A percentile compares a stretch with the other conserved stretches of the same genome.
Conservation (phyloP, 768 basidiomycete genomes). For the Glaciozyma antarctica region DNA sequence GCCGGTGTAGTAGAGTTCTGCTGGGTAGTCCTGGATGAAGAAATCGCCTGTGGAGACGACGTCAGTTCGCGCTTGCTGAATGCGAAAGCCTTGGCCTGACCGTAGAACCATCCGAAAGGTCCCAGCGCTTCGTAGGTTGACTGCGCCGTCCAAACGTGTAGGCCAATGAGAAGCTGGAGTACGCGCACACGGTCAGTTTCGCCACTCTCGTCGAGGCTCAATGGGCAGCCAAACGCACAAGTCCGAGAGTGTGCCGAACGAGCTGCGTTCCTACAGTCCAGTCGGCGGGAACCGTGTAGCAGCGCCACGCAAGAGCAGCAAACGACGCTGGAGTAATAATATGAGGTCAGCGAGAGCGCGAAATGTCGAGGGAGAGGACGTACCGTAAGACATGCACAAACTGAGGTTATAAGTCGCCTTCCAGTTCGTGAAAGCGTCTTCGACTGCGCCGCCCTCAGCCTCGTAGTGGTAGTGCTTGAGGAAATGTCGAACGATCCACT, state of each 20-base stretch:
- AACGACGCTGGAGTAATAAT: conserved; percentile 57
- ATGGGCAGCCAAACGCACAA: conserved; percentile 54
- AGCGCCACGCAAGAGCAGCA: conserved; percentile 75
- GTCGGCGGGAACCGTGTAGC: conserved; percentile 66
- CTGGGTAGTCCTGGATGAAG: conserved; percentile 66
- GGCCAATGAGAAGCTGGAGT: conserved; percentile 61
- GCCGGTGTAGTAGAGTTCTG: conserved; percentile 85
- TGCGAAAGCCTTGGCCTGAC: conserved; percentile 71
- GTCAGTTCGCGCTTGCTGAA: not conserved
- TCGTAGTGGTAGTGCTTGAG: conserved; percentile 78
- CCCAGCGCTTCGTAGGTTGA: conserved; percentile 90
- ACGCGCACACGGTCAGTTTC: conserved; percentile 4
- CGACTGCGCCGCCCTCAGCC: conserved; percentile 62
- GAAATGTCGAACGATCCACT: conserved; percentile 87
- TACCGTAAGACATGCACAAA: conserved; percentile 90
- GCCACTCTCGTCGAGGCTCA: not conserved
- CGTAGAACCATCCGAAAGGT: conserved; percentile 97
- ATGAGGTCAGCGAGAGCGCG: not conserved
- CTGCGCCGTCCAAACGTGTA: conserved; percentile 83
- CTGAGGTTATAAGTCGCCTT: conserved; percentile 85
- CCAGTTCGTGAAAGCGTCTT: conserved; percentile 93
- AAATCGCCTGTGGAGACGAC: conserved; percentile 26
- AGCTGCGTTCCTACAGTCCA: conserved; percentile 84
- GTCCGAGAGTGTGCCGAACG: conserved; percentile 76
- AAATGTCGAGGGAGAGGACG: conserved; percentile 18